These are phyloP conservation scores for Phytophthora parvispora DNA, from an alignment of 352 stramenopile species.

Conservation along the genomic window DNA sequence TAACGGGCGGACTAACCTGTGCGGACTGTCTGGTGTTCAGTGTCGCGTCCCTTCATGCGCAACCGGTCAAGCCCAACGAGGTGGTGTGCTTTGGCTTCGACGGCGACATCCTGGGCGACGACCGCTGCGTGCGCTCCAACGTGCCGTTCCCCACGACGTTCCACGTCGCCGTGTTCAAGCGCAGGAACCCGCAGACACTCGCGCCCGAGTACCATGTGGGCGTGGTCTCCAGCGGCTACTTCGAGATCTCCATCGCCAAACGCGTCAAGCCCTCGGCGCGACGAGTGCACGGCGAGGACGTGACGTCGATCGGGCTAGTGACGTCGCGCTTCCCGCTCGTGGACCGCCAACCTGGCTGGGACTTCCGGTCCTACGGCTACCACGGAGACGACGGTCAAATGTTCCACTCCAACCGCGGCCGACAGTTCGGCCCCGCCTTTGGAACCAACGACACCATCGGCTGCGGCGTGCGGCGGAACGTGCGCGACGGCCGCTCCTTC, in stretches of 20 bases:
- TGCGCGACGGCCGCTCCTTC: constrained; percentile 35
- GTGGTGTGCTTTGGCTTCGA: constrained; percentile 41
- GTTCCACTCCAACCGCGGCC: constrained; percentile 55
- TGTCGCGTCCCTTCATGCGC: constrained; percentile 34
- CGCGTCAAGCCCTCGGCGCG: constrained; percentile 34
- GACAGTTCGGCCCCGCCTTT: constrained; percentile 41
- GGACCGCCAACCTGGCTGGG: constrained; percentile 76
- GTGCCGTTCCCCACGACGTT: constrained; percentile 43
- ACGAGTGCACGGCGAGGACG: constrained; percentile 40
- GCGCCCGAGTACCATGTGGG: constrained; percentile 42
- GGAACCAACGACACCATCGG: constrained; percentile 38
- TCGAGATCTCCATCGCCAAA: constrained; percentile 45
- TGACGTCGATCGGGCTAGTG: constrained; percentile 71
- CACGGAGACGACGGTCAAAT: constrained; percentile 81
- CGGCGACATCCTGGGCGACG: constrained; percentile 41
- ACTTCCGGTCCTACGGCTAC: constrained; percentile 73
- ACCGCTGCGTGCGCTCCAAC: constrained; percentile 44
- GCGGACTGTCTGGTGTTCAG: constrained; percentile 24
- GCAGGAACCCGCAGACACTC: constrained; percentile 24
- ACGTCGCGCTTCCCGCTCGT: constrained; percentile 63
- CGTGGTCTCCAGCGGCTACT: constrained; percentile 43
- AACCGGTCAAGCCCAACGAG: constrained; percentile 11
- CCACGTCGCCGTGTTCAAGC: constrained; percentile 46
- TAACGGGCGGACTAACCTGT: too few species aligned
- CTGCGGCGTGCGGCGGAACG: constrained; percentile 34